A percentile compares a stretch with the other conserved stretches of the same genome.
Conservation (phyloP, 257 asterid genomes). For the Rehmannia glutinosa region DNA sequence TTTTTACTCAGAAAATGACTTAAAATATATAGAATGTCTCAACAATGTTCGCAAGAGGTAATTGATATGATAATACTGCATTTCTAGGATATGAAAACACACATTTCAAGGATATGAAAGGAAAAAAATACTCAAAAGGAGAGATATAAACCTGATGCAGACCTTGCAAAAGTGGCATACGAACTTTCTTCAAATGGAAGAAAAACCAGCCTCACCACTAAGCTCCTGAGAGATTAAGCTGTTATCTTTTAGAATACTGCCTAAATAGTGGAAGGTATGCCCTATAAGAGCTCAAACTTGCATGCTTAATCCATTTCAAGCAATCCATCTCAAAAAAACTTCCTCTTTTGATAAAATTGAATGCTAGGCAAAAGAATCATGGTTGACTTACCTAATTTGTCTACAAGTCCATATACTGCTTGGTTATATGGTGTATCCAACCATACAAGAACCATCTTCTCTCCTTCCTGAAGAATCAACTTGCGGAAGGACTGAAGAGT, state of each 20-base stretch:
- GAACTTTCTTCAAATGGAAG: conserved; percentile 99
- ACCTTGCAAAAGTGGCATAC: conserved; percentile 91
- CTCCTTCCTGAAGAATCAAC: conserved; percentile 97
- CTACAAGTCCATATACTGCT: conserved; percentile 97
- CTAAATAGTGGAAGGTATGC: conserved; percentile 3
- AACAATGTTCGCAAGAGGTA: background rate
- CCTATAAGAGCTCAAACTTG: conserved; percentile 9
- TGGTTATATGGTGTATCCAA: conserved; percentile 95
- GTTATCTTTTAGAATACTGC: conserved; percentile 15
- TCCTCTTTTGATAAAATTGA: background rate
- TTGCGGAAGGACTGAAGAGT: conserved; percentile 86
- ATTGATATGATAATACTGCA: conserved; percentile 1
- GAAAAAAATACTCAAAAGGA: conserved; percentile 24
- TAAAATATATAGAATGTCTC: background rate
- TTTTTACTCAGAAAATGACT: background rate
- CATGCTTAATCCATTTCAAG: conserved; percentile 17
- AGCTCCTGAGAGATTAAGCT: conserved; percentile 69
- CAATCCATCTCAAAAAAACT: background rate
- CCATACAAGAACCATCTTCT: conserved; percentile 94
- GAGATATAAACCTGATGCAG: conserved; percentile 86
- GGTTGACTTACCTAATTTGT: conserved; percentile 67
- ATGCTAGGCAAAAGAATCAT: background rate
- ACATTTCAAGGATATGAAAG: no score
- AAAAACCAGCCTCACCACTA: conserved; percentile 91
- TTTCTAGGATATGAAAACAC: background rate